Evolutionary conservation across 2,329 filamentous ascomycete genomes (phyloP), one percentile per base, ranked within the genome.

Genomic region (Claviceps sp.): DNA sequence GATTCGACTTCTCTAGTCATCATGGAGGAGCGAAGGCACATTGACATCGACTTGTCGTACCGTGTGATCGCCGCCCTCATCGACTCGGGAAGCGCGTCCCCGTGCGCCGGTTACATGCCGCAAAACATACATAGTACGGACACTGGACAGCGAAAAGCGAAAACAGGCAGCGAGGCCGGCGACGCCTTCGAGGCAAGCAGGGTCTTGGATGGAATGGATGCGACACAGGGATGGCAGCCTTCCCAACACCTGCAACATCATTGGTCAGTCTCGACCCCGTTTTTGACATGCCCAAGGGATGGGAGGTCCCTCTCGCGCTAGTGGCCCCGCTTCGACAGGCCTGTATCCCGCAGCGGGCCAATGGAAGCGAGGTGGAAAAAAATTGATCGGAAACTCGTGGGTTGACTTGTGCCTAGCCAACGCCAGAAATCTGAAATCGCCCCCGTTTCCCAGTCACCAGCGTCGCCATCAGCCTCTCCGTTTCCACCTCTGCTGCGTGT

Each of bases 341-440:
- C 62, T 62, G 66, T 60, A 62, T 54, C 56, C 58, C 62, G 56
- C 53, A 56, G 48, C 58, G 56, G 58, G 52, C 67, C 67, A 69
- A 69, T 68, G 16, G 56, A 57, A 61, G 58, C 61, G 63, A 61
- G 58, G 59, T 61, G 62, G 65, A 66, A 65, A 67, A 68, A 67
- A 64, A 60, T 65, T 62, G 34, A 30, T 52, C 56, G 67, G 64
- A 64, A 66, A 63, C 48, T 66, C 58, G 63, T 65, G 64, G 57
- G 57, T 57, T 59, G 53, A 54, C 55, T 56, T 58, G 54, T 56
- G 57, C 56, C 58, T 57, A 52, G 58, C 59, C 60, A 58, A 58
- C 57, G 59, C 57, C 54, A 57, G 43, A 45, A 45, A 45, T 45
- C 43, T n/a, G 43, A 2, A 45, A 45, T 34, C 43, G 43, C 43